phyloP scores from a whole-genome alignment of 352 stramenopile genomes.

The Phytophthora chlamydospora region DNA sequence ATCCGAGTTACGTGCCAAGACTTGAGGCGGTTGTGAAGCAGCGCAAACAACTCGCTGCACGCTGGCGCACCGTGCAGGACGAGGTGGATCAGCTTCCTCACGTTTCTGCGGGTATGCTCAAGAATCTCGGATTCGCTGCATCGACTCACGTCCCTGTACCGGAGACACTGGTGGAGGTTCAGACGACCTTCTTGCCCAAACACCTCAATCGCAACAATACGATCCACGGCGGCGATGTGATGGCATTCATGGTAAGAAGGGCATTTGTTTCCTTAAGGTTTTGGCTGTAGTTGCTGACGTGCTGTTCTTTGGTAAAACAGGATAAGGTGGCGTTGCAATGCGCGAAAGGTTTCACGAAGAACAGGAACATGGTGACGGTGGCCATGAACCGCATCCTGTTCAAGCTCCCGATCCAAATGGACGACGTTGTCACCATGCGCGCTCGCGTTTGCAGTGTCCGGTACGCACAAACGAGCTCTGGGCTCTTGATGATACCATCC shows the following conservation, averaged over 20 bases:
- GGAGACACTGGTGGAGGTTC: constrained; percentile 61
- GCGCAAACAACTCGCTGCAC: constrained; percentile 36
- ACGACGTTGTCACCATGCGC: too few species aligned
- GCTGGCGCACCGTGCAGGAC: constrained; percentile 43
- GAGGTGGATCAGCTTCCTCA: constrained; percentile 43
- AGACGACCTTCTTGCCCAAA: constrained; percentile 60
- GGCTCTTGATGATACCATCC: too few species aligned
- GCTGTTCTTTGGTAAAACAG: too few species aligned
- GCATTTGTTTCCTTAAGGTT: too few species aligned
- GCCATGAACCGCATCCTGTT: too few species aligned
- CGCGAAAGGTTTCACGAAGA: too few species aligned
- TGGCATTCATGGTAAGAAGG: constrained; percentile 50
- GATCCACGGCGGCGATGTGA: constrained; percentile 60
- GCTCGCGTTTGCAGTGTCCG: too few species aligned
- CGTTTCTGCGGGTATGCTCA: constrained; percentile 30
- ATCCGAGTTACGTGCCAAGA: constrained; percentile 32
- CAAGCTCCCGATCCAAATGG: too few species aligned
- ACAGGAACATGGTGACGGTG: too few species aligned
- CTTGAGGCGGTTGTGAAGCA: constrained; percentile 40
- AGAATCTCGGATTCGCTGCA: constrained; percentile 28
- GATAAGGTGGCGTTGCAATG: too few species aligned
- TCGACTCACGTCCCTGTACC: constrained; percentile 33
- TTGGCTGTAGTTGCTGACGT: too few species aligned
- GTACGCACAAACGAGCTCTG: too few species aligned
- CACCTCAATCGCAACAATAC: constrained; percentile 67